These are phyloP conservation scores for Bigelowiella natans DNA, from an alignment of 78 protist species.

Conservation along the genomic window DNA sequence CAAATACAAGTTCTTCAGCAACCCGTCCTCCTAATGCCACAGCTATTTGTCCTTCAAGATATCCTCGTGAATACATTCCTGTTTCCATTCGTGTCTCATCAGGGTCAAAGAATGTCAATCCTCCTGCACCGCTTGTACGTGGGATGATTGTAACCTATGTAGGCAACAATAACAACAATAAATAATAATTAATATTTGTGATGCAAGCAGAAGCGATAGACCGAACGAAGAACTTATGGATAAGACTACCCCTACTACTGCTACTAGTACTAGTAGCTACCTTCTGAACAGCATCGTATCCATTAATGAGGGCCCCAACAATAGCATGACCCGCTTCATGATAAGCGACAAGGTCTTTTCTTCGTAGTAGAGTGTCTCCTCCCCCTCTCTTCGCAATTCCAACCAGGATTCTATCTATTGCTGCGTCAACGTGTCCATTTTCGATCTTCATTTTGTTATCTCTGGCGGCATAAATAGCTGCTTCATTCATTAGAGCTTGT, in stretches of 20 bases:
- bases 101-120: conserved; percentile 85
- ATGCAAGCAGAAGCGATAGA: too few relatives aligned
- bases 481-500: conserved; percentile 36
- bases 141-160: conserved; percentile 93
- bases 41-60: conserved; percentile 23
- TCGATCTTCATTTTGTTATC: not conserved
- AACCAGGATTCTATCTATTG: conserved; percentile 33
- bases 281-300: conserved; percentile 81
- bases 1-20: too few relatives aligned
- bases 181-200: too few relatives aligned
- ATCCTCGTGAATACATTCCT: conserved; percentile 55
- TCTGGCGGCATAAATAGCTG: conserved; percentile 43
- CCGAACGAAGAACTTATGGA: too few relatives aligned
- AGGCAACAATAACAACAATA: too few relatives aligned
- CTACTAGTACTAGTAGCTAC: too few relatives aligned
- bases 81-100: conserved; percentile 65
- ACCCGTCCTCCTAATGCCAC: too few relatives aligned
- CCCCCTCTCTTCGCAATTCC: conserved; percentile 34
- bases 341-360: too few relatives aligned
- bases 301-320: conserved; percentile 85
- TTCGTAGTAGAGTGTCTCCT: too few relatives aligned
- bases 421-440: conserved; percentile 11
- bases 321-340: conserved; percentile 98
- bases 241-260: too few relatives aligned
- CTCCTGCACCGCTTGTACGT: conserved; percentile 80